These are phyloP conservation scores for Elongisporangium undulatum DNA, from an alignment of 352 stramenopile species.

Conservation along the genomic window DNA sequence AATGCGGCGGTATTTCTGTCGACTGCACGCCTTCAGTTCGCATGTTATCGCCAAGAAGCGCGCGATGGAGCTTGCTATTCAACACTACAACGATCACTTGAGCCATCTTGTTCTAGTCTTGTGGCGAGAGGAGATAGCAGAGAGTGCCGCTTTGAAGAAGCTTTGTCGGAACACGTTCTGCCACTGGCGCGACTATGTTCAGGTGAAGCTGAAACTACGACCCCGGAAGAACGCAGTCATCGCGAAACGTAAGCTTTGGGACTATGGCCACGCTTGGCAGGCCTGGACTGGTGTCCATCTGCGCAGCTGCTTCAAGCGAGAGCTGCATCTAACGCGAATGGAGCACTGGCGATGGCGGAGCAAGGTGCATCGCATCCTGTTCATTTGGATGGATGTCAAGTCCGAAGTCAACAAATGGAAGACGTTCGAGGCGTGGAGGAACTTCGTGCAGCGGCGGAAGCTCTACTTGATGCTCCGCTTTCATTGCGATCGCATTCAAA, in stretches of 20 bases:
- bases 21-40: slow-evolving; percentile 23
- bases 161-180: slow-evolving; percentile 17
- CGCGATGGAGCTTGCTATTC: slow-evolving; percentile 9
- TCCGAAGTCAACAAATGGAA: slow-evolving; percentile 22
- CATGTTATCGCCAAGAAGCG: slow-evolving; percentile 12
- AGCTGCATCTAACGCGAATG: slow-evolving; percentile 43
- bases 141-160: slow-evolving; percentile 41
- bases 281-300: slow-evolving; percentile 54
- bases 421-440: slow-evolving; percentile 43
- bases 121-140: slow-evolving; percentile 51
- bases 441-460: slow-evolving; percentile 36
- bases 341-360: slow-evolving; percentile 39
- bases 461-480: slow-evolving; percentile 39
- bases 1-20: slow-evolving; percentile 42
- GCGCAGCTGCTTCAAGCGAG: slow-evolving; percentile 50
- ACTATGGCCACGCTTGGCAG: slow-evolving; percentile 21
- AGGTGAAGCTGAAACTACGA: slow-evolving; percentile 27
- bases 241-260: slow-evolving; percentile 9
- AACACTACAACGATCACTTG: slow-evolving; percentile 12
- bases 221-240: slow-evolving; percentile 29
- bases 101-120: slow-evolving; percentile 16
- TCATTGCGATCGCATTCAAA: slow-evolving; percentile 35
- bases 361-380: slow-evolving; percentile 40
- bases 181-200: slow-evolving; percentile 24
- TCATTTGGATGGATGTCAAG: slow-evolving; percentile 40